Evolutionary conservation across 768 basidiomycete genomes (phyloP).

Genomic region (Boletellus emodensis): DNA sequence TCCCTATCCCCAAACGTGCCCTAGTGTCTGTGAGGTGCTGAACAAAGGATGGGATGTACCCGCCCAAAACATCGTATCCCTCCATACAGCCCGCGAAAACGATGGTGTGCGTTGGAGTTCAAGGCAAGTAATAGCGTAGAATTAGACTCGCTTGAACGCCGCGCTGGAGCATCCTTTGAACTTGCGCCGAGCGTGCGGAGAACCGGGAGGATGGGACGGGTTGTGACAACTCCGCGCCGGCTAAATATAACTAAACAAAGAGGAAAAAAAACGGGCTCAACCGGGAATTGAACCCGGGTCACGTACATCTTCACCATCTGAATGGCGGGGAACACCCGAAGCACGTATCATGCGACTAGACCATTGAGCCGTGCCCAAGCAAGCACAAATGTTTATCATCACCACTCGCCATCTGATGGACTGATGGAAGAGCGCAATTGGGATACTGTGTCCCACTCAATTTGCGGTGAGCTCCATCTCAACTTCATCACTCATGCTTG

Average conservation of each 20-base stretch:
- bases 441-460: no score
- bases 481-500: no score
- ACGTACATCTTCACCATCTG: slow-evolving; percentile 33
- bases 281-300: slow-evolving; percentile 37
- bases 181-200: background rate
- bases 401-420: background rate
- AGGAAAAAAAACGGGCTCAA: slow-evolving; percentile 25
- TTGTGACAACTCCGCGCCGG: background rate
- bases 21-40: slow-evolving; percentile 26
- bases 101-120: background rate
- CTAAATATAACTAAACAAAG: slow-evolving; percentile 1
- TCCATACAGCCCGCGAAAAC: slow-evolving; percentile 6
- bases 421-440: background rate
- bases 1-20: slow-evolving; percentile 14
- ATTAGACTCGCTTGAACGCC: background rate
- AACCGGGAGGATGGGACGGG: background rate
- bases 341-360: slow-evolving; percentile 37
- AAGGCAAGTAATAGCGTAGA: background rate
- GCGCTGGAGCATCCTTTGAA: slow-evolving; percentile 15
- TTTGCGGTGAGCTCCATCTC: no score
- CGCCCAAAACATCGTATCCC: slow-evolving; percentile 17
- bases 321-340: slow-evolving; percentile 27
- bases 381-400: background rate
- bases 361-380: slow-evolving; percentile 21
- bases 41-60: slow-evolving; percentile 25